Percentiles rank a stretch among this genome's conserved stretches.
Conservation (phyloP, 2,329 filamentous ascomycete genomes). For the Aspergillus sp. region DNA sequence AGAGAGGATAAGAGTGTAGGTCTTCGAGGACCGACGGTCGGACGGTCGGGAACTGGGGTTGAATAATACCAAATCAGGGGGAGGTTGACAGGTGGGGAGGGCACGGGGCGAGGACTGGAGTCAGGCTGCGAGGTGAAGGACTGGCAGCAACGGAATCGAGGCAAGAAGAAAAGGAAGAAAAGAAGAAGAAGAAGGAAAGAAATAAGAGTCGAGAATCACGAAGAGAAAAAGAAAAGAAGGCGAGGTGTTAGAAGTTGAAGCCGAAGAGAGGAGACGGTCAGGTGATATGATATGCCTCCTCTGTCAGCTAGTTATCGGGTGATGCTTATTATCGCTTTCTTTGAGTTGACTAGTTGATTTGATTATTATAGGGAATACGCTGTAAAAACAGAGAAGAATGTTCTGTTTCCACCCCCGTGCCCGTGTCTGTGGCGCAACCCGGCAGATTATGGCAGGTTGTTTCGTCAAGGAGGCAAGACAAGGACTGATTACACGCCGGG, state of each 20-base stretch:
- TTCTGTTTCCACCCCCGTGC: too few relatives aligned
- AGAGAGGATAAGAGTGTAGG: not conserved
- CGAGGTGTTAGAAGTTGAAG: not conserved
- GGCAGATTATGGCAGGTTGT: too few relatives aligned
- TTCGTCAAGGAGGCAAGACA: too few relatives aligned
- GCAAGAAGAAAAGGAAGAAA: not conserved
- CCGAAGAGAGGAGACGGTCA: too few relatives aligned
- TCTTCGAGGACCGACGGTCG: not conserved
- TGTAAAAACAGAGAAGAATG: too few relatives aligned
- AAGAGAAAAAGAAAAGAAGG: not conserved
- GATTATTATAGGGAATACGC: too few relatives aligned
- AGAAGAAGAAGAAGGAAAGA: not conserved
- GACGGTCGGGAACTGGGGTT: not conserved
- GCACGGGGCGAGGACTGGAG: slow-evolving; percentile 2
- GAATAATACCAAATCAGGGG: not conserved
- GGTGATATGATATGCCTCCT: too few relatives aligned
- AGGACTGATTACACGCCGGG: too few relatives aligned
- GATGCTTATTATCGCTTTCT: too few relatives aligned
- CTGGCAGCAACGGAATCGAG: not conserved
- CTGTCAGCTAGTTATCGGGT: too few relatives aligned
- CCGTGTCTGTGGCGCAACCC: too few relatives aligned
- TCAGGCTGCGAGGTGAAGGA: not conserved
- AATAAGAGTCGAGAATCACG: not conserved
- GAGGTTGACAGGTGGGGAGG: not conserved
- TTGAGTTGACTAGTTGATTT: too few relatives aligned